A percentile compares a stretch with the other conserved stretches of the same genome.
Conservation (phyloP, 2,329 filamentous ascomycete genomes). For the Apiospora malaysiana region DNA sequence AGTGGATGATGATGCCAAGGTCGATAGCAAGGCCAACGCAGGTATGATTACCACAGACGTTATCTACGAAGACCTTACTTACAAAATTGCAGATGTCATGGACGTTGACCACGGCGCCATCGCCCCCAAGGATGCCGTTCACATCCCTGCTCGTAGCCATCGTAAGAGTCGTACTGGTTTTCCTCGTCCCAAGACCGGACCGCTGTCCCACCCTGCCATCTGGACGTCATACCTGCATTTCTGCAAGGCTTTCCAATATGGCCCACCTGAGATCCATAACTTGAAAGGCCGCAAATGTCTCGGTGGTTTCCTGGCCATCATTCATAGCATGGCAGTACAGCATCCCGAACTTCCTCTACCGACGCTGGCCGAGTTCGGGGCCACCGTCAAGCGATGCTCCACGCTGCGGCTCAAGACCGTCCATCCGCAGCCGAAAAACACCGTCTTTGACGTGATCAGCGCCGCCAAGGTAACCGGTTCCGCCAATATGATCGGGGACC, state of each 20-base stretch:
- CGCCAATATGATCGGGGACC: neutral
- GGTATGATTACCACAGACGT: neutral
- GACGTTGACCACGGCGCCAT: no score
- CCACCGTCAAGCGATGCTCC: neutral
- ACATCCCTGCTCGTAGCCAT: no score
- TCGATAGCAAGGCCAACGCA: neutral
- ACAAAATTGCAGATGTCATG: neutral
- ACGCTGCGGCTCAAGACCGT: neutral
- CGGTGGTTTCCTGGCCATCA: neutral
- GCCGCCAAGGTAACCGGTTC: neutral
- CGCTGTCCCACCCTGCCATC: neutral
- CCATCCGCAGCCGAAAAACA: neutral
- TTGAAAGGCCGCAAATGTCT: neutral
- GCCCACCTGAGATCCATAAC: neutral
- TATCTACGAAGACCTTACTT: neutral
- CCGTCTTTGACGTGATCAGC: neutral
- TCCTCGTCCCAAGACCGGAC: neutral
- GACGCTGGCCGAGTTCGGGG: neutral
- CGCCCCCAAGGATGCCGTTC: neutral
- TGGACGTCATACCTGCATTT: neutral
- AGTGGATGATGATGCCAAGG: neutral
- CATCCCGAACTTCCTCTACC: neutral
- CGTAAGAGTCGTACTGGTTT: no score
- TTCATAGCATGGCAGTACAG: neutral
- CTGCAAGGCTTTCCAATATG: neutral